Evolutionary conservation across 345 rosid species (phyloP).

Genomic region (Passiflora organensis): DNA sequence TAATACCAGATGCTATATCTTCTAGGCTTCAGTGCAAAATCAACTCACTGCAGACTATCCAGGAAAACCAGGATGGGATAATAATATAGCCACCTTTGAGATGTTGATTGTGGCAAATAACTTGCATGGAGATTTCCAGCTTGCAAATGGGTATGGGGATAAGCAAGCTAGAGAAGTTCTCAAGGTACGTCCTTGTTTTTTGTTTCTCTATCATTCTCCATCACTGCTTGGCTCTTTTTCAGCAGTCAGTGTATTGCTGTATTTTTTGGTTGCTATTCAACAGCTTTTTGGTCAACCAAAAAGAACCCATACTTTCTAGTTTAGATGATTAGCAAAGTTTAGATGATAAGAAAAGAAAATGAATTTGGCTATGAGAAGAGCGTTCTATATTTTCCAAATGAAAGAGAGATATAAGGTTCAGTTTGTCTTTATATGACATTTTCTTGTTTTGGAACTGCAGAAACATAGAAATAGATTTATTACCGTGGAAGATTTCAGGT

Average conservation of each 20-base stretch:
- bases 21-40: conserved; percentile 47
- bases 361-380: neutral
- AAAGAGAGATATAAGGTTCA: neutral
- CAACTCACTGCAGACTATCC: conserved; percentile 60
- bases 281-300: neutral
- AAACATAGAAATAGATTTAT: conserved; percentile 53
- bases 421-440: neutral
- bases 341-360: too few relatives aligned
- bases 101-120: conserved; percentile 52
- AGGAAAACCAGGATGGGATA: conserved; percentile 64
- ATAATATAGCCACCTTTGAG: conserved; percentile 61
- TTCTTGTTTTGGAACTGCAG: conserved; percentile 31
- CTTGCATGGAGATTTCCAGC: conserved; percentile 75
- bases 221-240: neutral
- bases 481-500: conserved; percentile 53
- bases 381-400: neutral
- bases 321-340: too few relatives aligned
- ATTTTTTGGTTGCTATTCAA: conserved; percentile 4
- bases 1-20: conserved; percentile 21
- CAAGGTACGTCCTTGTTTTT: conserved; percentile 32
- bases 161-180: conserved; percentile 56
- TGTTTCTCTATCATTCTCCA: neutral
- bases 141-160: conserved; percentile 59
- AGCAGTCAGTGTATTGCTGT: neutral
- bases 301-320: neutral